phyloP scores from a whole-genome alignment of 768 basidiomycete genomes.

The Mycena filopes region DNA sequence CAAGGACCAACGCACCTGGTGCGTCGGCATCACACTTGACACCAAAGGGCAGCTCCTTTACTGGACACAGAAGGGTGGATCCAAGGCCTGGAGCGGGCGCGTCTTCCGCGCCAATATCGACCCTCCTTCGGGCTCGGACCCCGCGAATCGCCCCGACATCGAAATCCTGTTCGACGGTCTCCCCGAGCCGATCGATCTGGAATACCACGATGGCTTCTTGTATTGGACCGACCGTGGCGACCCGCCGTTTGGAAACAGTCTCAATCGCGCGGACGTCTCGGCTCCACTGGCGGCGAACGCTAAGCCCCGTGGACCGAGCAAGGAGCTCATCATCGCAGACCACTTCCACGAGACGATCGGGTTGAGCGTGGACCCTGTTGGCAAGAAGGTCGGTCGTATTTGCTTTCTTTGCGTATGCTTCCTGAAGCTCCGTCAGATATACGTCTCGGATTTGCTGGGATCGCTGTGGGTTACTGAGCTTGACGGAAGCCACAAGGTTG shows the following conservation, averaged over 20 bases:
- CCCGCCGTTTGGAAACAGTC: constrained; percentile 28
- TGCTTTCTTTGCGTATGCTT: neutral
- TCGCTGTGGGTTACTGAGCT: constrained; percentile 29
- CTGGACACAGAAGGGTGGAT: constrained; percentile 32
- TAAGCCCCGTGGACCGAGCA: constrained; percentile 15
- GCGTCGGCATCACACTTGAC: constrained; percentile 31
- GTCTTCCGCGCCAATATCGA: constrained; percentile 27
- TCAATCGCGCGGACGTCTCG: constrained; percentile 29
- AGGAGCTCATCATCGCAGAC: constrained; percentile 26
- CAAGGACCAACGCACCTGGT: constrained; percentile 29
- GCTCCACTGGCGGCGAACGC: neutral
- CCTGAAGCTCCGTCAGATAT: constrained; percentile 12
- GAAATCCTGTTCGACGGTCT: constrained; percentile 22
- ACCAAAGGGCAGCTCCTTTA: constrained; percentile 22
- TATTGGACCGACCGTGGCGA: constrained; percentile 34
- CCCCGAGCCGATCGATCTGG: constrained; percentile 29
- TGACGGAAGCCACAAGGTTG: constrained; percentile 26
- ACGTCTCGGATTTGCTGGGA: constrained; percentile 28
- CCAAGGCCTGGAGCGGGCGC: constrained; percentile 21
- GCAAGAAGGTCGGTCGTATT: constrained; percentile 14
- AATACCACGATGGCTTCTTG: constrained; percentile 9
- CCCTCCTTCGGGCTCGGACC: neutral
- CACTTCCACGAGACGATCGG: constrained; percentile 33
- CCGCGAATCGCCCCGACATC: constrained; percentile 7
- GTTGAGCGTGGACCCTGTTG: constrained; percentile 23